Evolutionary conservation across 768 basidiomycete genomes (phyloP), one percentile per base, ranked within the genome.

Genomic region (Piloderma croceum): DNA sequence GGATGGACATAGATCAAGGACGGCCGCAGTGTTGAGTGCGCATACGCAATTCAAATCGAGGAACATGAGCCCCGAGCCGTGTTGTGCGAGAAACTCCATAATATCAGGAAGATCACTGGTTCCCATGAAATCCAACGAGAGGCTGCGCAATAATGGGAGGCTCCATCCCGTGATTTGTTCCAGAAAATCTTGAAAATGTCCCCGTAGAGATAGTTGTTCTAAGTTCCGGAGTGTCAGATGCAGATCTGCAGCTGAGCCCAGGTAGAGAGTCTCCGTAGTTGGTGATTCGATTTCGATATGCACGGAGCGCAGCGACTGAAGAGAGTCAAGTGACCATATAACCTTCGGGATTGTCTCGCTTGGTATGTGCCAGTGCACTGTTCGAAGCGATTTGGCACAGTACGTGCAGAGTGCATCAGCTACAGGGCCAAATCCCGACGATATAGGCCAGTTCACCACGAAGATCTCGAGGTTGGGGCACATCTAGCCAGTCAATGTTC

Each of bases 401-500:
- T 63, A 75, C 2, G 63, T 71, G 36, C 71, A 70, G 1, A 89
- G 66, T 0, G 83, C 70, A 49, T 86, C 76, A 0, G 71, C 79
- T n/a, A 87, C 68, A 0, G 77, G 64, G 2, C 77, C 75, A 45
- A 87, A 83, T 11, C 76, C 69, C 3, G 44, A 57, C 3, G 71
- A 65, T 63, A 87, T 67, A 0, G 83, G 76, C 63, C 76, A 78
- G 45, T 83, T 81, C 32, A 83, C 61, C 24, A 83, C 68, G 59
- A 87, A 83, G 6, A 83, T 77, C 46, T 84, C 75, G 36, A 88
- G 74, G 48, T 86, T 86, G 4, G 81, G 81, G 45, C 81, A 83
- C 40, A n/a, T n/a, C n/a, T n/a, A n/a, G n/a, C n/a, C n/a, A n/a
- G n/a, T n/a, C n/a, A n/a, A n/a, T n/a, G n/a, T n/a, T n/a, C n/a